These are phyloP conservation scores for Pestalotiopsis sp. DNA, from an alignment of 2,329 filamentous ascomycete species.

Conservation along the genomic window DNA sequence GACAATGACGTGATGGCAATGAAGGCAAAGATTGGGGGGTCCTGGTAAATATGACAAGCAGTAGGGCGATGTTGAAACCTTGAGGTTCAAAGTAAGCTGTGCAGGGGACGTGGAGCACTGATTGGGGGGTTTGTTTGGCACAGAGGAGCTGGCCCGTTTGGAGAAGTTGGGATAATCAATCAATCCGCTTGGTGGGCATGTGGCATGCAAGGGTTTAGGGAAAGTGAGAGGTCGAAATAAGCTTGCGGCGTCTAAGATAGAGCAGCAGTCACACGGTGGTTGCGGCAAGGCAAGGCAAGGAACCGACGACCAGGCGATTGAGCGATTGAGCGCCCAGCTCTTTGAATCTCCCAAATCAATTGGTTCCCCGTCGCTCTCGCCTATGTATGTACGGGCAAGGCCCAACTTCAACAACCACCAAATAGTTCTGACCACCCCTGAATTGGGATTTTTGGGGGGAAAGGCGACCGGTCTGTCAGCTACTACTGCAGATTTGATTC, in stretches of 20 bases:
- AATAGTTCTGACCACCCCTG: not conserved
- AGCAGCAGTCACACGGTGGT: slow-evolving; percentile 24
- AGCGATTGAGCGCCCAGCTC: not conserved
- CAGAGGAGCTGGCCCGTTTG: not conserved
- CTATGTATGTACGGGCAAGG: not conserved
- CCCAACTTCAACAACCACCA: not conserved
- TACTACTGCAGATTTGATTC: not conserved
- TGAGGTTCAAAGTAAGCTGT: not conserved
- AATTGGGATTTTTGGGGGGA: not conserved
- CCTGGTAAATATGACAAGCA: not conserved
- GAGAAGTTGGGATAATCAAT: not conserved
- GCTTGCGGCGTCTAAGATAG: slow-evolving; percentile 22
- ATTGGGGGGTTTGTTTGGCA: not conserved
- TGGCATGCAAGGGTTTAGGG: not conserved
- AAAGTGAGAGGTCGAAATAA: slow-evolving; percentile 28
- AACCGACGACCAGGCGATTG: slow-evolving; percentile 17
- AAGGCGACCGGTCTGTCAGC: not conserved
- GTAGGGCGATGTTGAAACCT: not conserved
- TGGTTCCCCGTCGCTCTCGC: not conserved
- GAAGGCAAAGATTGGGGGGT: not conserved
- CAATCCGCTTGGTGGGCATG: not conserved
- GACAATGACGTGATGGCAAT: not conserved
- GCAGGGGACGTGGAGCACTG: not conserved
- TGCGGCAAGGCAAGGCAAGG: slow-evolving; percentile 29
- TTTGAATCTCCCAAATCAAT: not conserved